phyloP scores from a whole-genome alignment of 495 filamentous ascomycete genomes.

The Tuber borchii region DNA sequence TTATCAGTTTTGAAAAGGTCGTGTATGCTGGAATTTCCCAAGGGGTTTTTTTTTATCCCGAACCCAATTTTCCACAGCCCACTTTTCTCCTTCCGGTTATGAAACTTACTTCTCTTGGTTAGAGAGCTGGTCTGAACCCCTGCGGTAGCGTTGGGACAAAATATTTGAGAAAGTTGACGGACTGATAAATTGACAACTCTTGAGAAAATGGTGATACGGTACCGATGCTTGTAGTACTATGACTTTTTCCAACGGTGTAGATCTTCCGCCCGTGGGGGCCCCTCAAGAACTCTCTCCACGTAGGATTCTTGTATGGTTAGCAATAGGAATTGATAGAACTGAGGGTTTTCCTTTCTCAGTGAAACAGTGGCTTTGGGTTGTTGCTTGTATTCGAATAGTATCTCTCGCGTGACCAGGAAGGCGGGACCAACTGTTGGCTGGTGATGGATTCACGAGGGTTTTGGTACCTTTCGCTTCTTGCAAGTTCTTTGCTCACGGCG shows the following conservation, averaged over 20 bases:
- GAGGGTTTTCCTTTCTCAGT: neutral
- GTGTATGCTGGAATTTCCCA: too few relatives aligned
- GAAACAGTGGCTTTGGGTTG: neutral
- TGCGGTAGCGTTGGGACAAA: too few relatives aligned
- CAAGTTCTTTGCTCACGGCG: neutral
- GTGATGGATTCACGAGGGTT: neutral
- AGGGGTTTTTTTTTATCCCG: too few relatives aligned
- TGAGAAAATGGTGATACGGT: too few relatives aligned
- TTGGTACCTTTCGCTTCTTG: neutral
- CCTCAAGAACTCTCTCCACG: neutral
- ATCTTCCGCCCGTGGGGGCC: neutral
- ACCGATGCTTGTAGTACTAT: neutral
- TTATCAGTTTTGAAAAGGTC: neutral
- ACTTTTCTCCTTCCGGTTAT: too few relatives aligned
- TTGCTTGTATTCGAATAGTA: neutral
- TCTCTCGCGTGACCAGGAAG: neutral
- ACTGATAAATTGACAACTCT: too few relatives aligned
- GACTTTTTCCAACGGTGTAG: neutral
- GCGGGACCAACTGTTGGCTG: neutral
- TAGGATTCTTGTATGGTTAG: neutral
- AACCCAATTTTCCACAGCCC: too few relatives aligned
- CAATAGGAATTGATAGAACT: neutral
- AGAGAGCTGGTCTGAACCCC: too few relatives aligned
- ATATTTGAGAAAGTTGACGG: too few relatives aligned
- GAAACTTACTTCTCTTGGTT: too few relatives aligned